Conservation (phyloP, 2,329 filamentous ascomycete species). For the Apiospora kogelbergensis region DNA sequence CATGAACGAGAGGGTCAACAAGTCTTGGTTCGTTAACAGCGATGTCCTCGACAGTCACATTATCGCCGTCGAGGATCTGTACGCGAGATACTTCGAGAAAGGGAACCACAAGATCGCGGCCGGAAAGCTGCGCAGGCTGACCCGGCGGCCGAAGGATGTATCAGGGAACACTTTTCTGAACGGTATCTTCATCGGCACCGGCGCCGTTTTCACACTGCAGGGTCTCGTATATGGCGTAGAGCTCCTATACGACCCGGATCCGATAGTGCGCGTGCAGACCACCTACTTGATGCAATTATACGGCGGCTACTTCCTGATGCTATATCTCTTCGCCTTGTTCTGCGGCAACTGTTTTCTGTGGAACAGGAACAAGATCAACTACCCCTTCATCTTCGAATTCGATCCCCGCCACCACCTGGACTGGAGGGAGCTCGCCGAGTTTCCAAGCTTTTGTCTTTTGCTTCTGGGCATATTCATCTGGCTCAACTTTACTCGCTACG, state of each 20-base stretch:
- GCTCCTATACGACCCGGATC: slow-evolving; percentile 51
- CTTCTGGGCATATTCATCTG: slow-evolving; percentile 79
- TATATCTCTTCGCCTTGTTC: slow-evolving; percentile 81
- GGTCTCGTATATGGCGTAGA: slow-evolving; percentile 61
- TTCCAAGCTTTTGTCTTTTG: slow-evolving; percentile 82
- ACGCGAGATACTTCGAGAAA: slow-evolving; percentile 89
- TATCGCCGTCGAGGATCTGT: slow-evolving; percentile 81
- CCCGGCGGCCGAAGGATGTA: slow-evolving; percentile 55
- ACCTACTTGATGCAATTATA: slow-evolving; percentile 85
- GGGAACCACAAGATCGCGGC: slow-evolving; percentile 91
- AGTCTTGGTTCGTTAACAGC: slow-evolving; percentile 88
- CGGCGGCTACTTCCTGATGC: slow-evolving; percentile 83
- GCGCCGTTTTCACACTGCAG: slow-evolving; percentile 64
- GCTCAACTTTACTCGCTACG: slow-evolving; percentile 79
- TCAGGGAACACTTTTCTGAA: slow-evolving; percentile 60
- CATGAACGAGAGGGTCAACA: slow-evolving; percentile 89
- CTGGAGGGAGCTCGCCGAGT: slow-evolving; percentile 84
- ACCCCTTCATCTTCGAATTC: slow-evolving; percentile 95
- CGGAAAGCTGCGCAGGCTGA: slow-evolving; percentile 78
- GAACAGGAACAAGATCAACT: slow-evolving; percentile 86
- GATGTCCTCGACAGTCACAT: slow-evolving; percentile 81
- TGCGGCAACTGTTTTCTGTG: slow-evolving; percentile 83
- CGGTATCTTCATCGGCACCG: slow-evolving; percentile 67
- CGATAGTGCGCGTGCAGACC: slow-evolving; percentile 50
- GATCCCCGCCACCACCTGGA: slow-evolving; percentile 83